Percentiles rank a stretch among this genome's conserved stretches.
phyloP scores from a whole-genome alignment of 1,284 basidiomycete species.

The Cutaneotrichosporon sp. region DNA sequence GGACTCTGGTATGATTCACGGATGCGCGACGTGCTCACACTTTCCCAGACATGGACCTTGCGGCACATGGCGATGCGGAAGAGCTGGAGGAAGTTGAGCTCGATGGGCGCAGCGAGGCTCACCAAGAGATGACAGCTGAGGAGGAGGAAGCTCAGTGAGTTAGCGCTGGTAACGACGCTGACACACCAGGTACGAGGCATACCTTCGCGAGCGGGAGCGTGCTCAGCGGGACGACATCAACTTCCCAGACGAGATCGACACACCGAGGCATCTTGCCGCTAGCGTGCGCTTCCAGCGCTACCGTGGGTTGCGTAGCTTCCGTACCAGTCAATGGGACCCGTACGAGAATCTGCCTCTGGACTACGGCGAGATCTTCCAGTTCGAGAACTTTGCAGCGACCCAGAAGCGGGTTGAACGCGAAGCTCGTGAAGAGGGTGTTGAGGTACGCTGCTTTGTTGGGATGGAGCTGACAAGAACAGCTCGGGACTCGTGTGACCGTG shows the following conservation, averaged over 20 bases:
- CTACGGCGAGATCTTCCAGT: slow-evolving; percentile 94
- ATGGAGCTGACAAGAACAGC: slow-evolving; percentile 54
- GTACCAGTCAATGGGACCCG: slow-evolving; percentile 96
- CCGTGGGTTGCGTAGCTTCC: slow-evolving; percentile 86
- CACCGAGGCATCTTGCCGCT: slow-evolving; percentile 84
- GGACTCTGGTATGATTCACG: slow-evolving; percentile 29
- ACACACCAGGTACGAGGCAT: slow-evolving; percentile 63
- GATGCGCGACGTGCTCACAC: slow-evolving; percentile 53
- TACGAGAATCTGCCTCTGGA: slow-evolving; percentile 94
- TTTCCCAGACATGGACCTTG: slow-evolving; percentile 26
- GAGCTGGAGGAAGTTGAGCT: slow-evolving; percentile 67
- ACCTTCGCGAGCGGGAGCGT: slow-evolving; percentile 62
- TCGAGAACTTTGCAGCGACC: slow-evolving; percentile 90
- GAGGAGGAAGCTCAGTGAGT: slow-evolving; percentile 81
- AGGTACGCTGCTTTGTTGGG: slow-evolving; percentile 58
- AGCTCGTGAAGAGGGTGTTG: slow-evolving; percentile 66
- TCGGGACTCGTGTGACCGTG: slow-evolving; percentile 75
- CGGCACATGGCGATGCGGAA: slow-evolving; percentile 57
- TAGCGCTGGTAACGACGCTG: neutral
- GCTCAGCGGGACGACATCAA: slow-evolving; percentile 72
- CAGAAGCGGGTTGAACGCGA: slow-evolving; percentile 71
- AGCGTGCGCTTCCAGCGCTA: slow-evolving; percentile 87
- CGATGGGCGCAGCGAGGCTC: slow-evolving; percentile 49
- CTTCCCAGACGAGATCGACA: slow-evolving; percentile 98
- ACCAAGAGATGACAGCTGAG: slow-evolving; percentile 62